These are phyloP conservation scores for Epichloe coenophiala DNA, from an alignment of 2,329 filamentous ascomycete species.

Conservation along the genomic window DNA sequence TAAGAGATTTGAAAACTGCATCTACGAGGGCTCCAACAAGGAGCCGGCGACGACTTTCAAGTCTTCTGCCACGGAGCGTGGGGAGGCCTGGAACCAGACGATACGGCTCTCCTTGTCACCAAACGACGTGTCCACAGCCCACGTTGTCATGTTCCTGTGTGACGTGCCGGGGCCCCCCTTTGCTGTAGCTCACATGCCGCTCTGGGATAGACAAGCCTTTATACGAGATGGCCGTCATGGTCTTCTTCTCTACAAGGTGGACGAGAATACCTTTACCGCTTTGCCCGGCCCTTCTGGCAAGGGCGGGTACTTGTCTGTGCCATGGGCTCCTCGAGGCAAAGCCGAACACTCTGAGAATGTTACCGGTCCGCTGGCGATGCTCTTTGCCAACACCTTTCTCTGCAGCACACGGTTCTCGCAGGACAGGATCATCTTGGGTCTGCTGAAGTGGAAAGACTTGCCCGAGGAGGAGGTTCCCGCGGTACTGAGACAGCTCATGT, in stretches of 20 bases:
- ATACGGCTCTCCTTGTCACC: slow-evolving; percentile 68
- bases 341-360: slow-evolving; percentile 59
- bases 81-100: slow-evolving; percentile 78
- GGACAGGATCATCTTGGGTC: slow-evolving; percentile 69
- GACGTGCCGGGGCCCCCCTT: slow-evolving; percentile 77
- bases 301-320: slow-evolving; percentile 74
- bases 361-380: slow-evolving; percentile 65
- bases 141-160: slow-evolving; percentile 80
- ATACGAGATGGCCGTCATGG: slow-evolving; percentile 72
- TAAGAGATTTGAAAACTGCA: slow-evolving; percentile 75
- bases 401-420: slow-evolving; percentile 94
- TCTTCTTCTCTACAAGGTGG: slow-evolving; percentile 76
- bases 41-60: slow-evolving; percentile 74
- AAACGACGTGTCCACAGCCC: slow-evolving; percentile 66
- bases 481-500: slow-evolving; percentile 70
- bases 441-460: slow-evolving; percentile 76
- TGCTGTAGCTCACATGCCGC: slow-evolving; percentile 79
- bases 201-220: slow-evolving; percentile 89
- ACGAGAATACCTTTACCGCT: slow-evolving; percentile 69
- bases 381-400: slow-evolving; percentile 71
- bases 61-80: slow-evolving; percentile 66
- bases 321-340: slow-evolving; percentile 60
- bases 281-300: slow-evolving; percentile 51
- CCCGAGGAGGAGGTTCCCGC: slow-evolving; percentile 57
- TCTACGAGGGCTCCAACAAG: slow-evolving; percentile 74